Evolutionary conservation across 495 filamentous ascomycete species (phyloP).

Genomic region (Aspergillus panamensis): DNA sequence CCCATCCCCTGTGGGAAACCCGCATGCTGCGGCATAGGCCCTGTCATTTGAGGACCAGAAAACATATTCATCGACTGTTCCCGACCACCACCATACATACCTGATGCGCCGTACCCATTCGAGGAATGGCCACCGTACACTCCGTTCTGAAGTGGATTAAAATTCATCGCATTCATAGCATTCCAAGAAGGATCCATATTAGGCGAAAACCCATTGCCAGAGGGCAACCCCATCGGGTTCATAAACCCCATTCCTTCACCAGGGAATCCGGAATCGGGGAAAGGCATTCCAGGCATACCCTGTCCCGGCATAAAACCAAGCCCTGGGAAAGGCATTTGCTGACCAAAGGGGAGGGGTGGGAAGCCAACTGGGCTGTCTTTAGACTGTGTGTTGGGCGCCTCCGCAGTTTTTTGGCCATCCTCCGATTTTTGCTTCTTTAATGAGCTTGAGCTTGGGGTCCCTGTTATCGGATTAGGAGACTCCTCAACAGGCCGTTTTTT

Average conservation of each 20-base stretch:
- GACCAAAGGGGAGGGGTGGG: conserved; percentile 29
- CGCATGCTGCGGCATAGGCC: conserved; percentile 28
- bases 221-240: conserved; percentile 52
- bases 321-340: conserved; percentile 33
- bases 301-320: conserved; percentile 30
- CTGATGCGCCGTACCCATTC: conserved; percentile 27
- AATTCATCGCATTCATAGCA: conserved; percentile 50
- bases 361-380: conserved; percentile 21
- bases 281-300: conserved; percentile 43
- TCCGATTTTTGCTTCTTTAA: conserved; percentile 37
- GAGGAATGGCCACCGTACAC: conserved; percentile 50
- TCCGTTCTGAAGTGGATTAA: conserved; percentile 36
- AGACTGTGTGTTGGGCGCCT: conserved; percentile 6
- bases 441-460: conserved; percentile 21
- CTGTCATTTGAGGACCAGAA: conserved; percentile 33
- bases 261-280: conserved; percentile 40
- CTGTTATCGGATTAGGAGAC: conserved; percentile 35
- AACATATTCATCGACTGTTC: conserved; percentile 42
- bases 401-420: conserved; percentile 17
- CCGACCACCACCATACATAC: conserved; percentile 39
- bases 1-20: conserved; percentile 33
- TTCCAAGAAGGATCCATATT: conserved; percentile 43
- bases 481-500: conserved; percentile 86
- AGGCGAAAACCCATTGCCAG: conserved; percentile 41
- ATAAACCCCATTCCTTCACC: conserved; percentile 47